Evolutionary conservation across 2,329 filamentous ascomycete species (phyloP).

Genomic region (Colletotrichum liaoningense): DNA sequence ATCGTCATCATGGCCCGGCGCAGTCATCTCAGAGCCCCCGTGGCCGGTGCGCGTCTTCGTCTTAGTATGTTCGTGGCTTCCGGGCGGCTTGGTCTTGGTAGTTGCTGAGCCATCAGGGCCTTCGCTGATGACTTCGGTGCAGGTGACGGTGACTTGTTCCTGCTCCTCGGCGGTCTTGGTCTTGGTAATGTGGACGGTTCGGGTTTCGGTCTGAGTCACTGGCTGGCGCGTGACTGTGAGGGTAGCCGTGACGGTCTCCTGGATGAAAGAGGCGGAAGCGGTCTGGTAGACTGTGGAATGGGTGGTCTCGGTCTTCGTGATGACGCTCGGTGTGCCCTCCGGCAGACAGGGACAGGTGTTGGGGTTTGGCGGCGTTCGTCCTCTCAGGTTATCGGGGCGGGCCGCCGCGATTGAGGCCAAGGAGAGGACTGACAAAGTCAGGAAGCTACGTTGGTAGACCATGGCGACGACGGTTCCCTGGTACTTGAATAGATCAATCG

Average conservation of each 20-base stretch:
- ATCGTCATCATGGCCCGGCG: background rate
- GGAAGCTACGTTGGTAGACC: background rate
- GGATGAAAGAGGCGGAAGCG: slow-evolving; percentile 22
- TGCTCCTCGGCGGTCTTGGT: slow-evolving; percentile 7
- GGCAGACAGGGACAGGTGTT: slow-evolving; percentile 32
- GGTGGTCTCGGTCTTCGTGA: slow-evolving; percentile 23
- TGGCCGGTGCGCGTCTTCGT: background rate
- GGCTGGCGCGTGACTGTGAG: slow-evolving; percentile 17
- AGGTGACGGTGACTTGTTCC: slow-evolving; percentile 24
- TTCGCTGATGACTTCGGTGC: slow-evolving; percentile 27
- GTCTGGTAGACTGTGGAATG: slow-evolving; percentile 39
- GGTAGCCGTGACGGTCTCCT: slow-evolving; percentile 39
- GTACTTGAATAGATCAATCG: background rate
- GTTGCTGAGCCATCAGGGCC: slow-evolving; percentile 12
- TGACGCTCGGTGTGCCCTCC: slow-evolving; percentile 23
- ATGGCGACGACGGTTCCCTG: slow-evolving; percentile 40
- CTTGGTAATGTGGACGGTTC: background rate
- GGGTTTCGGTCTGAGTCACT: slow-evolving; percentile 22
- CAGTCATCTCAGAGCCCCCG: background rate
- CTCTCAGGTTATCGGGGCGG: slow-evolving; percentile 28
- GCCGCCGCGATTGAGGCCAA: slow-evolving; percentile 11
- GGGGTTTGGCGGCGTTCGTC: slow-evolving; percentile 21
- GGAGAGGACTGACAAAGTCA: slow-evolving; percentile 14
- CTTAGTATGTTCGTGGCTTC: background rate
- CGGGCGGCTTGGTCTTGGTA: slow-evolving; percentile 17